Evolutionary conservation across 2,329 filamentous ascomycete species (phyloP), one percentile per base, ranked within the genome.

Genomic region (Thelonectria discophora): DNA sequence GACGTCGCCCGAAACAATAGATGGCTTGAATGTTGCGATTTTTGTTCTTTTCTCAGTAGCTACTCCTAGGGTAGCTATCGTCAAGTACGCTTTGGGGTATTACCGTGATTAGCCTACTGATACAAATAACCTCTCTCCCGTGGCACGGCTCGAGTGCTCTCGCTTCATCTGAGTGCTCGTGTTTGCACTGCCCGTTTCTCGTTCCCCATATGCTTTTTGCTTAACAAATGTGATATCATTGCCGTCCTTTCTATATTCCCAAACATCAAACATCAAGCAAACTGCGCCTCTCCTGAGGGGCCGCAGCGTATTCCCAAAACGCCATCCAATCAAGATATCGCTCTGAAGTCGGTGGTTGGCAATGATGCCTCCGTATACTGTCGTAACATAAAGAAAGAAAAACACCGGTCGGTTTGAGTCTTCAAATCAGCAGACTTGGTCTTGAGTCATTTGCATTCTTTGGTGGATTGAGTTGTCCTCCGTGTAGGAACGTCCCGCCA

Each of bases 401-500:
- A 55, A 34, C 18, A 24, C 17, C 37, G 34, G 17, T 17, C 11
- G 30, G 9, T 51, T 57, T 39, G 24, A 3, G 8, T 56, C 7
- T 12, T 42, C 42, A 20, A 45, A 34, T 40, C 60, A 69, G 21
- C 55, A 69, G 27, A 67, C 68, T 37, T 69, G 62, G 53, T 62
- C 67, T 55, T 69, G 68, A 30, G 66, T 46, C 17, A 61, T 43
- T 20, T 68, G 62, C 53, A 65, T 61, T 37, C 70, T 67, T 45
- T 69, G 50, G 37, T 68, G 69, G 8, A 54, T 60, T n/a, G 68
- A 46, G 18, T 60, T 47, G 45, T 72, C 70, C 24, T 72, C 70
- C 10, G 67, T 72, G 49, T 68, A 72, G 27, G 70, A 56, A 20
- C 69, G 68, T 5, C 67, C 67, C 11, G 56, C 58, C 42, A 72